These are phyloP conservation scores for Aspergillus sp. DNA, from an alignment of 2,329 filamentous ascomycete genomes.

Conservation along the genomic window DNA sequence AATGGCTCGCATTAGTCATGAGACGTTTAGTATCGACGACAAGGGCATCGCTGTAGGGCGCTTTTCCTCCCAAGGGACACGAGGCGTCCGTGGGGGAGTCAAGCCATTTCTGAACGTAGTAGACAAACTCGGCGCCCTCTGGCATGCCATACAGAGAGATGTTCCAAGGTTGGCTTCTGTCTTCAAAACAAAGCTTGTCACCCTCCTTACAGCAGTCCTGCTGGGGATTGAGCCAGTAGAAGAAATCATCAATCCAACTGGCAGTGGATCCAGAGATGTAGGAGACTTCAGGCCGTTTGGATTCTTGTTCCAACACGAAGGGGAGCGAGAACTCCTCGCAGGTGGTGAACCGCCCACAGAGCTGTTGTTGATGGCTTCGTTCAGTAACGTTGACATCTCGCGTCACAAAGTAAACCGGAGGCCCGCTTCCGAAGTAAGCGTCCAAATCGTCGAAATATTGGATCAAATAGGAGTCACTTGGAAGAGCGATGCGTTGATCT, in stretches of 20 bases:
- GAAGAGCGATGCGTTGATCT: conserved; percentile 92
- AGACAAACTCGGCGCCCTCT: conserved; percentile 83
- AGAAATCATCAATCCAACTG: conserved; percentile 96
- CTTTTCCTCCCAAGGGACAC: conserved; percentile 85
- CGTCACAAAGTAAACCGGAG: conserved; percentile 95
- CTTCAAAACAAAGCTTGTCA: conserved; percentile 73
- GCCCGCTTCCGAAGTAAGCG: conserved; percentile 84
- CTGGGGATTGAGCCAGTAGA: conserved; percentile 91
- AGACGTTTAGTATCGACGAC: conserved; percentile 68
- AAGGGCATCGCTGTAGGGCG: conserved; percentile 81
- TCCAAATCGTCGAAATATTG: conserved; percentile 96
- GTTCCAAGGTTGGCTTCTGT: conserved; percentile 80
- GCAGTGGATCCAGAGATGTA: conserved; percentile 87
- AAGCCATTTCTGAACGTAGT: conserved; percentile 83
- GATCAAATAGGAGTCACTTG: conserved; percentile 90
- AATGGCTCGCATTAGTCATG: conserved; percentile 80
- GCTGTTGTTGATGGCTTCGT: conserved; percentile 72
- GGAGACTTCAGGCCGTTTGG: conserved; percentile 82
- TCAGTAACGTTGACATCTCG: conserved; percentile 76
- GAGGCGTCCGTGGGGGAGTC: conserved; percentile 74
- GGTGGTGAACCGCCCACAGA: conserved; percentile 88
- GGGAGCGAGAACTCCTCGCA: conserved; percentile 81
- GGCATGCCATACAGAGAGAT: conserved; percentile 89
- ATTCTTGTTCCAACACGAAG: conserved; percentile 90
- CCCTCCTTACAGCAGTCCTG: conserved; percentile 74